Evolutionary conservation across 2,329 filamentous ascomycete genomes (phyloP), one percentile per base, ranked within the genome.

Genomic region (Cadophora sp.): DNA sequence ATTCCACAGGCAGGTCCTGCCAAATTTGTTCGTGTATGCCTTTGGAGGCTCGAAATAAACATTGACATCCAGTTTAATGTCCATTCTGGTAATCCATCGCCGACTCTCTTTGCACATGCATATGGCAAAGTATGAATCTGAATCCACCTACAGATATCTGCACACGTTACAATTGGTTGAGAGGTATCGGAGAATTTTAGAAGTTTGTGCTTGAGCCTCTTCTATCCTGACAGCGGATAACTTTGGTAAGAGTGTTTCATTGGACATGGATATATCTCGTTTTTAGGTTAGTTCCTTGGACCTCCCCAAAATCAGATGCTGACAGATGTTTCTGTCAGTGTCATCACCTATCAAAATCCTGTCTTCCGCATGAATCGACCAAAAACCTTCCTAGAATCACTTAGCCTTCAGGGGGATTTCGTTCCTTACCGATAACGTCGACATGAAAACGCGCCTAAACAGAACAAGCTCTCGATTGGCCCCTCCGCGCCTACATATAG

Each of bases 161-260:
- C 24, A 30, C 18, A 9, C 14, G 30, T 4, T 4, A 27, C 30
- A 13, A 51, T 51, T 51, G 48, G 50, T 53, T 14, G 27, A 16
- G 11, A 53, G 16, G 3, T 7, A n/a, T 33, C 50, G 27, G 50
- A 33, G 22, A 53, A 30, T 33, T 30, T 18, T 8, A 14, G 27
- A 30, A 8, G 5, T 53, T 1, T 33, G 27, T 65, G 62, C 51
- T n/a, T 45, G 51, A 59, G 45, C 33, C 22, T 27, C 41, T 24
- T 60, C 55, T n/a, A 18, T 53, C 22, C 65, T 9, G 58, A 47
- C 33, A 59, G 33, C 33, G n/a, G 33, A 41, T 4, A 9, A 33
- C 1, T 53, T 53, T 53, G 50, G 50, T 53, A 53, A 53, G 27
- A 33, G 7, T 30, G 24, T 33, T 53, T n/a, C 27, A 33, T 33